These are phyloP conservation scores for Verticillium isaacii DNA, from an alignment of 2,329 filamentous ascomycete species.

Conservation along the genomic window DNA sequence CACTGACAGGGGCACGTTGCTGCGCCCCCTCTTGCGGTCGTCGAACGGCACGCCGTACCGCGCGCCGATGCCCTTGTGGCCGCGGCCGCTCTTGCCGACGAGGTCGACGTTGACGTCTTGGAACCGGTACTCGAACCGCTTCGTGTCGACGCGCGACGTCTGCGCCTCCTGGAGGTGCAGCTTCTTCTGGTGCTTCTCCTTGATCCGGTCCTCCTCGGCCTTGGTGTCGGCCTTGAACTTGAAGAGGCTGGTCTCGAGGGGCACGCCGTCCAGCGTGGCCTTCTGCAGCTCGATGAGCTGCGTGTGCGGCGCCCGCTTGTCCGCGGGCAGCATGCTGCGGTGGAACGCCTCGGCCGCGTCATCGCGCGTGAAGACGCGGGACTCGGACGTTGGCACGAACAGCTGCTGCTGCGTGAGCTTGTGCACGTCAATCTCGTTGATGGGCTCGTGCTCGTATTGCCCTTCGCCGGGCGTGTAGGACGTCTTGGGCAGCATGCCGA, in stretches of 20 bases:
- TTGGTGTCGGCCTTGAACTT: constrained; percentile 38
- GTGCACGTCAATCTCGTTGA: constrained; percentile 63
- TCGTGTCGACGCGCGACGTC: constrained; percentile 41
- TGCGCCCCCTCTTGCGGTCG: constrained; percentile 57
- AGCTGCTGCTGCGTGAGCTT: constrained; percentile 57
- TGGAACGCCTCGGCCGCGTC: constrained; percentile 64
- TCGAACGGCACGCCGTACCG: constrained; percentile 59
- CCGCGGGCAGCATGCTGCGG: constrained; percentile 53
- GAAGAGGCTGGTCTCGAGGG: constrained; percentile 26
- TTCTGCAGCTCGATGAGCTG: constrained; percentile 55
- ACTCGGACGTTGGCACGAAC: constrained; percentile 61
- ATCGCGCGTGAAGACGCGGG: constrained; percentile 56
- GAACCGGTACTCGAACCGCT: constrained; percentile 61
- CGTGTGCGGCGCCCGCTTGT: constrained; percentile 57
- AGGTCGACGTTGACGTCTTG: constrained; percentile 53
- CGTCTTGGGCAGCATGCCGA: constrained; percentile 76
- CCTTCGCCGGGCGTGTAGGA: constrained; percentile 43
- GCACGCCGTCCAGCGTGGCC: constrained; percentile 33
- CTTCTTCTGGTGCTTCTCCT: constrained; percentile 23
- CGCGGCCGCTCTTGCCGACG: constrained; percentile 49
- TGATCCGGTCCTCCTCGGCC: constrained; percentile 34
- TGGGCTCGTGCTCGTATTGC: constrained; percentile 50
- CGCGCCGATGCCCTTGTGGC: constrained; percentile 50
- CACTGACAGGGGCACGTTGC: constrained; percentile 65
- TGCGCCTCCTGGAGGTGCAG: constrained; percentile 30